Percentiles rank a stretch among this genome's conserved stretches.
Conservation (phyloP, 2,329 filamentous ascomycete species). For the Botrytis porri region DNA sequence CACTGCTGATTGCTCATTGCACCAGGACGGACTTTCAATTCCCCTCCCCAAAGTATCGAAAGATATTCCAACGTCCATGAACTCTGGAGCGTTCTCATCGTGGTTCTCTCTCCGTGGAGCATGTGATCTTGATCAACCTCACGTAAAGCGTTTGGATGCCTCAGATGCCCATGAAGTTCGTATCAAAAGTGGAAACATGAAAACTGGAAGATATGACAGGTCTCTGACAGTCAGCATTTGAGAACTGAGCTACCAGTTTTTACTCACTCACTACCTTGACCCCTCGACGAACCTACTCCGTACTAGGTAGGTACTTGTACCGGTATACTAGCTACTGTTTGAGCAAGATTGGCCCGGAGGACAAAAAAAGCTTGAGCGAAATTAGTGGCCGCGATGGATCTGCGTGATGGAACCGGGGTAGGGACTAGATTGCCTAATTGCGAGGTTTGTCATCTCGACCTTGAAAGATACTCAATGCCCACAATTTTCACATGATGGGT, state of each 20-base stretch:
- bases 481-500: not conserved
- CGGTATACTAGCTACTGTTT: not conserved
- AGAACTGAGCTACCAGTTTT: not conserved
- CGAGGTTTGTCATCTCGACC: constrained; percentile 3
- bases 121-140: not conserved
- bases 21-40: not conserved
- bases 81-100: too few relatives aligned
- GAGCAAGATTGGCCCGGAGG: not conserved
- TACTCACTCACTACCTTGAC: not conserved
- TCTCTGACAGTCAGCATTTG: not conserved
- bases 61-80: not conserved
- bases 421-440: not conserved
- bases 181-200: constrained; percentile 8
- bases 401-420: not conserved
- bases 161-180: not conserved
- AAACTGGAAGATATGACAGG: not conserved
- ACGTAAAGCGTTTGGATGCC: not conserved
- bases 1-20: not conserved
- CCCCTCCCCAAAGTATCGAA: not conserved
- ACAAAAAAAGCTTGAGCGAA: not conserved
- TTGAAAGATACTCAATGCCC: not conserved
- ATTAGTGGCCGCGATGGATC: constrained; percentile 6
- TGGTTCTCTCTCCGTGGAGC: not conserved
- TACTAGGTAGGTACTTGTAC: not conserved
- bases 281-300: not conserved